Evolutionary conservation across 805 yeast species (phyloP), one percentile per base, ranked within the genome.

Genomic region (Metschnikowia reukaufii): DNA sequence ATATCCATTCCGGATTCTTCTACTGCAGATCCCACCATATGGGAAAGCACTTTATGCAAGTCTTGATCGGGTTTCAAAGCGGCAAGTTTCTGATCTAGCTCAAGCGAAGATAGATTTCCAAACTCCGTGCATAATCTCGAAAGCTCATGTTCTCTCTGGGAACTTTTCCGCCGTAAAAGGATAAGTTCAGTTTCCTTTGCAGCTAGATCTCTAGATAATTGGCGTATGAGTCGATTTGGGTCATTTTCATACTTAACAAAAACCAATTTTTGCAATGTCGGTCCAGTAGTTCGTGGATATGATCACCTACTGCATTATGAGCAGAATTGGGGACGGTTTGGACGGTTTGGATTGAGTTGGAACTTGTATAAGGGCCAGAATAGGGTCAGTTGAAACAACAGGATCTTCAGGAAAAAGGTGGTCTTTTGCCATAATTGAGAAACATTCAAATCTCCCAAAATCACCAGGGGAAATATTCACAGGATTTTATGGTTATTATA

Each of bases 171-270:
- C 9, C 76, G 63, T 32, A 69, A 52, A 16, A 74, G 52, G 2
- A 70, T 61, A 36, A 77, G 62, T 51, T 77, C 79, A 1, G 74
- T 66, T 44, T 78, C 82, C 30, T 78, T 66, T 30, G 65, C 61
- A 1, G 79, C 76, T 49, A 79, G 56, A 44, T 79, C 83, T 2
- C 65, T 50, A 0, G 81, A 74, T 16, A 79, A 58, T 52, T 77
- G 83, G 32, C 75, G 64, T 4, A 79, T 68, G 19, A 78, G 65
- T 6, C 48, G 45, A 18, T 57, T 41, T 0, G 70, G 62, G 47
- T 66, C 61, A 31, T 55, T 56, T 27, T 54, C 47, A 47, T 61
- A 67, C 45, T 65, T 65, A 13, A 64, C 40, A 16, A 44, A 45
- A 2, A 66, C 45, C 15, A 66, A 48, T 33, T 55, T 56, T 19